Conservation (phyloP, 23 red algal genomes). For the Gracilariopsis chorda region DNA sequence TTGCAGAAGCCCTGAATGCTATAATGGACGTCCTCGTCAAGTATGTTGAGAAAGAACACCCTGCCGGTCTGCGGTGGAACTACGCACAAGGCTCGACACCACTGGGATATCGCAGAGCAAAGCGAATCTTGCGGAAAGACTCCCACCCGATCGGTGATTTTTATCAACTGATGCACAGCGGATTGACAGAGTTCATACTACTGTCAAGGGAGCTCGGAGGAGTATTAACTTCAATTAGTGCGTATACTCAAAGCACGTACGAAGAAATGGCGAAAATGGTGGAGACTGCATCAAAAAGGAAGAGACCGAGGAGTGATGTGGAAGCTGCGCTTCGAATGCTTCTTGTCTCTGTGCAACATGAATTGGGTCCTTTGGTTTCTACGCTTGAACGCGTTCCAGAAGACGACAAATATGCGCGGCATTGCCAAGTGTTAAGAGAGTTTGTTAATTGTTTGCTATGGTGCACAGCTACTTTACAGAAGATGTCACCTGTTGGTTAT, state of each 20-base stretch:
- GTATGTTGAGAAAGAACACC: slow-evolving; percentile 75
- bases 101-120: slow-evolving; percentile 54
- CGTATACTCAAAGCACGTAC: slow-evolving; percentile 30
- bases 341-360: slow-evolving; percentile 58
- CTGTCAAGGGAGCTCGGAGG: slow-evolving; percentile 54
- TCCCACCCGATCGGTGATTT: slow-evolving; percentile 78
- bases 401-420: slow-evolving; percentile 29
- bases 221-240: slow-evolving; percentile 5
- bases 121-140: slow-evolving; percentile 42
- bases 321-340: slow-evolving; percentile 58
- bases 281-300: slow-evolving; percentile 45
- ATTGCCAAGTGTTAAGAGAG: slow-evolving; percentile 47
- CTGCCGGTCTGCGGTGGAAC: slow-evolving; percentile 79
- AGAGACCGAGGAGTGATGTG: slow-evolving; percentile 34
- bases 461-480: slow-evolving; percentile 69
- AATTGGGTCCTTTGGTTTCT: slow-evolving; percentile 18
- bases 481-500: slow-evolving; percentile 67
- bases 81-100: slow-evolving; percentile 55
- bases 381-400: slow-evolving; percentile 13
- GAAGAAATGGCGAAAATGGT: slow-evolving; percentile 64
- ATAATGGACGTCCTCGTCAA: slow-evolving; percentile 59
- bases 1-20: slow-evolving; percentile 67
- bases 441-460: slow-evolving; percentile 53
- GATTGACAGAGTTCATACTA: slow-evolving; percentile 45
- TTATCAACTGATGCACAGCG: slow-evolving; percentile 65